These are phyloP conservation scores for Penicillium salamii DNA, from an alignment of 495 filamentous ascomycete species.

Conservation along the genomic window DNA sequence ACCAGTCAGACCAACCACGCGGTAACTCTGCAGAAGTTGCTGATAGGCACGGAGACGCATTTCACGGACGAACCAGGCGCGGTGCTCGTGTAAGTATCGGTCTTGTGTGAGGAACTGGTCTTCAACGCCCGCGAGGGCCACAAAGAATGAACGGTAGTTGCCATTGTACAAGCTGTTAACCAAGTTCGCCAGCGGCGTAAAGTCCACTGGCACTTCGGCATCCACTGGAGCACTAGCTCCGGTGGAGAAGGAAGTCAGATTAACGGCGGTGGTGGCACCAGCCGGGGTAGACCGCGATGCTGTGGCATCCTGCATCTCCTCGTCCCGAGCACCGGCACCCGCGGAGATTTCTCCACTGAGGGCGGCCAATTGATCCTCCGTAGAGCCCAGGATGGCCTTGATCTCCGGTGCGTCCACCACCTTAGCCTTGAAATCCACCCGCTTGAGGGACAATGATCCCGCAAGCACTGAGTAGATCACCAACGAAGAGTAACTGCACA, in stretches of 20 bases:
- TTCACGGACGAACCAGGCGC: constrained; percentile 93
- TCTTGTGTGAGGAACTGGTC: constrained; percentile 91
- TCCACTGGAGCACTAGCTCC: constrained; percentile 66
- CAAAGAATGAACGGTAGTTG: constrained; percentile 90
- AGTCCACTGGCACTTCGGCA: constrained; percentile 72
- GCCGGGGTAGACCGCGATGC: constrained; percentile 51
- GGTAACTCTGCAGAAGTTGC: constrained; percentile 95
- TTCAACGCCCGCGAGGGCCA: constrained; percentile 85
- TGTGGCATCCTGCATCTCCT: constrained; percentile 69
- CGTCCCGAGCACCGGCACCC: constrained; percentile 73
- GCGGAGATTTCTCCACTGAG: constrained; percentile 71
- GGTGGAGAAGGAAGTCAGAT: constrained; percentile 75
- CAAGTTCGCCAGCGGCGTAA: constrained; percentile 76
- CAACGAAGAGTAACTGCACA: constrained; percentile 90
- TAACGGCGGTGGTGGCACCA: constrained; percentile 65
- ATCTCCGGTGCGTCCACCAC: constrained; percentile 98
- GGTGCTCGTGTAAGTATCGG: constrained; percentile 90
- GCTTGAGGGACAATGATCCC: constrained; percentile 88
- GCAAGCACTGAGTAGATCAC: constrained; percentile 96
- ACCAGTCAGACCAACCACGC: constrained; percentile 89
- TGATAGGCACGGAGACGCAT: constrained; percentile 95
- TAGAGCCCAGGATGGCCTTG: constrained; percentile 88
- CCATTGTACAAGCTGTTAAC: constrained; percentile 90
- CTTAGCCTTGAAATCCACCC: constrained; percentile 97
- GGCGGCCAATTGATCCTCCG: constrained; percentile 80